These are phyloP conservation scores for Vanrija sp. DNA, from an alignment of 1,284 basidiomycete species.

Conservation along the genomic window DNA sequence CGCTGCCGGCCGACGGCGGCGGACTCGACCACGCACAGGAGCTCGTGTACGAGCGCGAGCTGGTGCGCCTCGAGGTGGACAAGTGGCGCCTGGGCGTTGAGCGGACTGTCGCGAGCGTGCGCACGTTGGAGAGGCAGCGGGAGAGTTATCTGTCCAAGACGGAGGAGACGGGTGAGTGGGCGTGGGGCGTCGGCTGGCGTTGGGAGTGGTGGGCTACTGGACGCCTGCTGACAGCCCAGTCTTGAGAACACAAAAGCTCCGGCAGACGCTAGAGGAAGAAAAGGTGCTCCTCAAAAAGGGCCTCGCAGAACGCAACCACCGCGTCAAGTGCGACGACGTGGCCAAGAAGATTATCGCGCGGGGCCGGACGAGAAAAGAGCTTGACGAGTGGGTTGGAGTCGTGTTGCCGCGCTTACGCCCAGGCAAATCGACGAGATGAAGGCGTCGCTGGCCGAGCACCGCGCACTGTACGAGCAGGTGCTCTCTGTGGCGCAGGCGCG, in stretches of 20 bases:
- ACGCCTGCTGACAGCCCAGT: constrained; percentile 2
- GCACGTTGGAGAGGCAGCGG: constrained; percentile 32
- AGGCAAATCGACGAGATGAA: constrained; percentile 35
- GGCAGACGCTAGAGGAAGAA: constrained; percentile 28
- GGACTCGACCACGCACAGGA: constrained; percentile 7
- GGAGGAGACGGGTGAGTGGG: constrained; percentile 32
- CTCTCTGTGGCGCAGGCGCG: constrained; percentile 26
- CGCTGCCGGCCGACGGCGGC: not conserved
- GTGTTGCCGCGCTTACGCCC: not conserved
- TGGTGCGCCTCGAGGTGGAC: constrained; percentile 30
- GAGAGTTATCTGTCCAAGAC: constrained; percentile 22
- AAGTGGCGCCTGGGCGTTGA: constrained; percentile 36
- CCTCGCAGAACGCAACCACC: constrained; percentile 30
- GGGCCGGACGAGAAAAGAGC: constrained; percentile 29
- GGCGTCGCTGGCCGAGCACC: constrained; percentile 29
- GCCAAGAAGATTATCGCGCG: constrained; percentile 31
- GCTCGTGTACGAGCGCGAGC: constrained; percentile 22
- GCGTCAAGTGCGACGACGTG: constrained; percentile 39
- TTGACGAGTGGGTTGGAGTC: constrained; percentile 35
- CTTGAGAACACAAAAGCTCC: constrained; percentile 21
- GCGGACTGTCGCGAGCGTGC: constrained; percentile 30
- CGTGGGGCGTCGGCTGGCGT: not conserved
- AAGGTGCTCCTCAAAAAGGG: constrained; percentile 25
- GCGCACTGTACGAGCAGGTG: constrained; percentile 20
- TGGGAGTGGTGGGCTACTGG: not conserved